Evolutionary conservation across 306 rosid genomes (phyloP), one percentile per base, ranked within the genome.

Genomic region (Sophora flavescens): DNA sequence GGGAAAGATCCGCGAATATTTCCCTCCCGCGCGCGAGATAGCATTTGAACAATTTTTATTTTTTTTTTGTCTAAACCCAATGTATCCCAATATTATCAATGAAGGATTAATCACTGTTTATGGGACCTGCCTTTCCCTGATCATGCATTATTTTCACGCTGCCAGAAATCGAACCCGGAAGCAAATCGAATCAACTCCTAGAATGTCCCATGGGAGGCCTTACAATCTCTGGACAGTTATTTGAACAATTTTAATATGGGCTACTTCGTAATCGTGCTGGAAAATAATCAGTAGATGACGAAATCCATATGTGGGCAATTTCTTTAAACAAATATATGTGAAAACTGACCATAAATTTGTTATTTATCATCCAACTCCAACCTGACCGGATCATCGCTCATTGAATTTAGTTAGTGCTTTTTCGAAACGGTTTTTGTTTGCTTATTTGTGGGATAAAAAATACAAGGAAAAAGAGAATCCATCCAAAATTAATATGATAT

Each of bases 371-470:
- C 15, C 30, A 3, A 61, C n/a, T 60, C 51, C 41, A 61, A 63
- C 54, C 54, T 15, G 44, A 45, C 33, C 1, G 15, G 8, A 44
- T 44, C 50, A 30, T 74, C 48, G 17, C 6, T 44, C 2, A 4
- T 51, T 50, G 58, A 70, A 10, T 60, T 60, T 41, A 41, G 1
- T 38, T 39, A 17, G 15, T 44, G 68, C 22, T 42, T 72, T 63
- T 2, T 47, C 44, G 38, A 22, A 32, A 38, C 3, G 41, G 51
- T 67, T 76, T 59, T 47, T 9, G 3, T 65, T 72, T 74, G 14
- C 70, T 66, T 11, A 58, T 8, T 8, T 50, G 14, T 18, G 41
- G 56, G 59, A 14, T 12, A 14, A 66, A 66, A 10, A 48, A 60
- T 6, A 22, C n/a, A 74, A 38, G 28, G 32, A 63, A 39, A 73